A percentile compares a stretch with the other conserved stretches of the same genome.
Conservation (phyloP, 352 stramenopile species). For the Phytophthora agathidicida region DNA sequence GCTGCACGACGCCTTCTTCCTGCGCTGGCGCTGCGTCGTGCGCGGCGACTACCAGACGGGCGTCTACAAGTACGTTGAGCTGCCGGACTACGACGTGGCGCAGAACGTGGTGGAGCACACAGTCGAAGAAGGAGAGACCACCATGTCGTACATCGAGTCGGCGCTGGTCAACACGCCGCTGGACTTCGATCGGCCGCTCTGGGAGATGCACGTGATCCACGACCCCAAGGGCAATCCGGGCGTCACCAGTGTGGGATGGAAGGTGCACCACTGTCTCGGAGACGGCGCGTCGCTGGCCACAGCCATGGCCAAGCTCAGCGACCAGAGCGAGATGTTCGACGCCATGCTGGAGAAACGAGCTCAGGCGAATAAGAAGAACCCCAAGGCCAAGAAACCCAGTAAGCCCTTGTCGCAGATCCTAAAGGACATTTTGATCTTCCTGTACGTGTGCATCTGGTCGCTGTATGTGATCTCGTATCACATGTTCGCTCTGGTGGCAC, state of each 20-base stretch:
- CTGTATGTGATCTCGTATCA: constrained; percentile 63
- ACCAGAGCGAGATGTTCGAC: constrained; percentile 70
- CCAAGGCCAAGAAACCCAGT: constrained; percentile 38
- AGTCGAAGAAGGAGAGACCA: constrained; percentile 55
- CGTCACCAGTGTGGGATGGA: constrained; percentile 66
- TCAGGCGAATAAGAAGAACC: constrained; percentile 33
- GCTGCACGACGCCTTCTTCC: constrained; percentile 64
- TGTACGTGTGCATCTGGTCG: constrained; percentile 58
- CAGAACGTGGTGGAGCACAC: constrained; percentile 65
- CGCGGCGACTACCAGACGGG: constrained; percentile 42
- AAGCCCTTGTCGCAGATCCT: constrained; percentile 31
- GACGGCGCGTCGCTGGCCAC: constrained; percentile 72
- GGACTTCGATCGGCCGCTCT: constrained; percentile 73
- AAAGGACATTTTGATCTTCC: constrained; percentile 34
- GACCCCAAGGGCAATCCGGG: constrained; percentile 32
- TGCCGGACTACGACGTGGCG: constrained; percentile 57
- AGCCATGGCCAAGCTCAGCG: constrained; percentile 70
- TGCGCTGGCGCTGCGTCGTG: constrained; percentile 72
- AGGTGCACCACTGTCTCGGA: constrained; percentile 80
- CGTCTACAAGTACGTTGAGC: constrained; percentile 62
- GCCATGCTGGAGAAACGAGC: constrained; percentile 63
- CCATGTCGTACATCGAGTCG: constrained; percentile 69
- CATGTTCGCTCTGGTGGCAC: constrained; percentile 49
- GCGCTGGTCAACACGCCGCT: constrained; percentile 70
- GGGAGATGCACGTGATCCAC: constrained; percentile 74